Conservation (phyloP, 1,284 basidiomycete genomes). For the Omphalotus olearius region DNA sequence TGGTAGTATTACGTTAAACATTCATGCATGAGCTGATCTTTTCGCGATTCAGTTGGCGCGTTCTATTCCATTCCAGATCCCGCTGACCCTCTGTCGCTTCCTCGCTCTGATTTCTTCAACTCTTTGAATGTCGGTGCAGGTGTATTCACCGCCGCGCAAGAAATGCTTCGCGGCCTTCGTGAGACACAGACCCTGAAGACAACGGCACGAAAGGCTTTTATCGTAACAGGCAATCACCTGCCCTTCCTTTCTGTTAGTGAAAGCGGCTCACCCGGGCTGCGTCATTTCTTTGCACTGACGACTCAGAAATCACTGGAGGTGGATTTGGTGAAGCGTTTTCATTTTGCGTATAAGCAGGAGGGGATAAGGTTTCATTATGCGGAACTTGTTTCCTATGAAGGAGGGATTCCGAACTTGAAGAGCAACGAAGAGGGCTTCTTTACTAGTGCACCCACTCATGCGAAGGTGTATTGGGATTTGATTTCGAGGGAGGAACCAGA, state of each 20-base stretch:
- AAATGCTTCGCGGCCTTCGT: slow-evolving; percentile 24
- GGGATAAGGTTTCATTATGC: slow-evolving; percentile 27
- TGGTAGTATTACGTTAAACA: background rate
- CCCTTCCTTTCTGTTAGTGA: slow-evolving; percentile 18
- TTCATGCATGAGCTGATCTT: background rate
- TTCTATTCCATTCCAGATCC: slow-evolving; percentile 13
- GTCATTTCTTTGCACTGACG: slow-evolving; percentile 14
- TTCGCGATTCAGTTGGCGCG: slow-evolving; percentile 15
- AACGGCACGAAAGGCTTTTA: slow-evolving; percentile 23
- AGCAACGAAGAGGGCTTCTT: slow-evolving; percentile 15
- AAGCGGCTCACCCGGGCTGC: background rate
- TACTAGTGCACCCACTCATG: slow-evolving; percentile 23
- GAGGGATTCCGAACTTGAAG: slow-evolving; percentile 14
- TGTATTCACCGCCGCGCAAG: slow-evolving; percentile 23
- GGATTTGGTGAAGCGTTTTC: slow-evolving; percentile 21
- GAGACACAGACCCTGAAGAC: slow-evolving; percentile 16
- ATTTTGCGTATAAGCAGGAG: slow-evolving; percentile 20
- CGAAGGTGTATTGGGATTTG: slow-evolving; percentile 21
- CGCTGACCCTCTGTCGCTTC: slow-evolving; percentile 21
- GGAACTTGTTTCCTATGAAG: slow-evolving; percentile 20
- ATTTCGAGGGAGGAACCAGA: slow-evolving; percentile 7
- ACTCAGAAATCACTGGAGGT: slow-evolving; percentile 22
- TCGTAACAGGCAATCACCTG: slow-evolving; percentile 27
- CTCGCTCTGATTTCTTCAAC: slow-evolving; percentile 18
- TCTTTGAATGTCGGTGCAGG: slow-evolving; percentile 14